Percentiles rank a stretch among this genome's conserved stretches.
Evolutionary conservation across 768 basidiomycete genomes (phyloP).

Genomic region (Albatrellus ellisii): DNA sequence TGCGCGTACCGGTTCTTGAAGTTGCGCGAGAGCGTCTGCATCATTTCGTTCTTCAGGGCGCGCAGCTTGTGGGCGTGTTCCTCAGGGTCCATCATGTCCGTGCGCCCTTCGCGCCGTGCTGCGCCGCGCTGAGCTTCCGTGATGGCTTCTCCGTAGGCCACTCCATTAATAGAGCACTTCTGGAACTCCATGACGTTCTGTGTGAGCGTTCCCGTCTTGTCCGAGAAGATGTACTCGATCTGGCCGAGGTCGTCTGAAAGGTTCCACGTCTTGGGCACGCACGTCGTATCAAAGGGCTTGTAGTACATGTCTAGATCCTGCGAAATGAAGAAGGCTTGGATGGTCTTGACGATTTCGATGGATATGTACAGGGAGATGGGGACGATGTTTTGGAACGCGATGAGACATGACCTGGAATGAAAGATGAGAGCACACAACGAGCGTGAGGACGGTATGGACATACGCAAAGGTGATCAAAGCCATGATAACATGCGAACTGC

Average conservation of each 20-base stretch:
- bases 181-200: slow-evolving; percentile 99
- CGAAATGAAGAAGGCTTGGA: slow-evolving; percentile 93
- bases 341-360: slow-evolving; percentile 96
- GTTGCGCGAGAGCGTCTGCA: slow-evolving; percentile 52
- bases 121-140: slow-evolving; percentile 94
- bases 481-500: slow-evolving; percentile 49
- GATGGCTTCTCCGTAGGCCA: slow-evolving; percentile 84
- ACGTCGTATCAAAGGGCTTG: slow-evolving; percentile 69
- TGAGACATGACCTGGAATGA: slow-evolving; percentile 63
- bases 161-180: slow-evolving; percentile 79
- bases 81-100: slow-evolving; percentile 48
- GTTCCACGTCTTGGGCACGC: slow-evolving; percentile 96
- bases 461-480: slow-evolving; percentile 86
- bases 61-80: slow-evolving; percentile 59
- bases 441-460: slow-evolving; percentile 20
- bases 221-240: slow-evolving; percentile 90
- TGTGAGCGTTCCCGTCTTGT: slow-evolving; percentile 95
- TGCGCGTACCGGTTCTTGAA: slow-evolving; percentile 88
- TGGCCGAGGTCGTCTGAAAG: slow-evolving; percentile 98
- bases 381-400: slow-evolving; percentile 96
- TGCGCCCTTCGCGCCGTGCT: slow-evolving; percentile 67
- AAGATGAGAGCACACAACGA: slow-evolving; percentile 2
- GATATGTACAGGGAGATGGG: slow-evolving; percentile 95
- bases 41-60: slow-evolving; percentile 62
- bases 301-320: slow-evolving; percentile 98